Base-by-base conservation (phyloP, 176 grass and related monocot genomes). In the Stipa capillata region DNA sequence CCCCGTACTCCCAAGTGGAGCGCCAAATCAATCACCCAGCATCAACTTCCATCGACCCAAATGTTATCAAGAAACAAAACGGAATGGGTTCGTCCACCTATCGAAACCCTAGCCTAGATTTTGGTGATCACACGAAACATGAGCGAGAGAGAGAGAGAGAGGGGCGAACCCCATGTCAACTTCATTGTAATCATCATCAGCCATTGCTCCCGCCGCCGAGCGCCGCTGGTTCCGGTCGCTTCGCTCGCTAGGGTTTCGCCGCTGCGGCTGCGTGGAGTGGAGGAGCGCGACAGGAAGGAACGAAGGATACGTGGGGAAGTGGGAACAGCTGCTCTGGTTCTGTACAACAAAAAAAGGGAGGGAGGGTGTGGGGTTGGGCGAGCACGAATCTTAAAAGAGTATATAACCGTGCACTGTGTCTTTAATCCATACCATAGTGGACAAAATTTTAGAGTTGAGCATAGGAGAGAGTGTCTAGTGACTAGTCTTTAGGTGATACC, bases 151-250 rank as follows among this genome's bases (percentile, higher is more conserved):
- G 27, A 50, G 24, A 7, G 41, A 8, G 40, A 17, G 28, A 9
- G 55, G 37, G 36, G 3, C 78, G 17, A 73, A 89, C 72, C 64
- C 64, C 64, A 82, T 82, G 77, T 82, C 75, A 10, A 67, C 21
- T 2, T 88, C 76, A 6, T 82, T 50, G 49, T 89, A 76, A 1
- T 89, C 87, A 0, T 89, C 87, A 53, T 89, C 87, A 62, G 87
- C 87, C 87, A 89, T 85, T 61, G 61, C 53, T 72, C 2, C 74
- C 31, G 40, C 85, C 67, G 76, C 76, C 18, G 21, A 79, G 67
- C 32, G 51, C 78, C 25, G 59, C 25, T 20, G 48, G 23, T 15
- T 69, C 31, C 33, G 31, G 62, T 43, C 35, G 81, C 49, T 83
- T 23, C 25, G 59, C 4, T 48, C 11, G 31, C 82, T 84, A 84